Percentiles rank a stretch among this genome's conserved stretches.
These are phyloP conservation scores for Rhynchospora pubera DNA, from an alignment of 176 grass and related monocot species.

Conservation along the genomic window DNA sequence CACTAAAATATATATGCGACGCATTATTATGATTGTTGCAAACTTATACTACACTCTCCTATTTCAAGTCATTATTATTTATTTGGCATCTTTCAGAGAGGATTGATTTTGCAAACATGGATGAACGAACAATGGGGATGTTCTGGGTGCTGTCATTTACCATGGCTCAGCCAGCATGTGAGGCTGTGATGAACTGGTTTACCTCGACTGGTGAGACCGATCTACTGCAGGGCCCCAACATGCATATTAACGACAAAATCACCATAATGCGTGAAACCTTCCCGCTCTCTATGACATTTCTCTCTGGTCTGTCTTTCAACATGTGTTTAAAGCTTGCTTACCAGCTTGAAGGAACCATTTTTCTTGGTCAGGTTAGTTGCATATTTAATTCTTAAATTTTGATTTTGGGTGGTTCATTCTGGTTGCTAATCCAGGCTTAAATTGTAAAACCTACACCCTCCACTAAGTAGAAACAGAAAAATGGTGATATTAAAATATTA, in stretches of 20 bases:
- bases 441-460: neutral
- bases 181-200: slow-evolving; percentile 99
- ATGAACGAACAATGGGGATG: slow-evolving; percentile 88
- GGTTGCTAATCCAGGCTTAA: neutral
- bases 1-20: neutral
- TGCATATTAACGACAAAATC: slow-evolving; percentile 71
- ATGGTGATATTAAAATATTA: neutral
- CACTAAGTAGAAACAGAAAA: neutral
- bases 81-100: slow-evolving; percentile 38
- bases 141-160: slow-evolving; percentile 99
- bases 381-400: neutral
- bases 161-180: slow-evolving; percentile 76
- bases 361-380: slow-evolving; percentile 79
- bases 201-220: slow-evolving; percentile 65
- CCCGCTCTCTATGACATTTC: slow-evolving; percentile 82
- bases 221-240: slow-evolving; percentile 68
- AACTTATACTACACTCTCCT: neutral
- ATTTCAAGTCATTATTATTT: neutral
- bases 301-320: slow-evolving; percentile 95
- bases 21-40: neutral
- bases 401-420: neutral
- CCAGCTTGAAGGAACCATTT: slow-evolving; percentile 97
- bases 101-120: slow-evolving; percentile 92
- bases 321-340: slow-evolving; percentile 90
- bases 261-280: slow-evolving; percentile 84